A percentile compares a stretch with the other conserved stretches of the same genome.
phyloP scores from a whole-genome alignment of 306 rosid species.

The Malus sieversii region DNA sequence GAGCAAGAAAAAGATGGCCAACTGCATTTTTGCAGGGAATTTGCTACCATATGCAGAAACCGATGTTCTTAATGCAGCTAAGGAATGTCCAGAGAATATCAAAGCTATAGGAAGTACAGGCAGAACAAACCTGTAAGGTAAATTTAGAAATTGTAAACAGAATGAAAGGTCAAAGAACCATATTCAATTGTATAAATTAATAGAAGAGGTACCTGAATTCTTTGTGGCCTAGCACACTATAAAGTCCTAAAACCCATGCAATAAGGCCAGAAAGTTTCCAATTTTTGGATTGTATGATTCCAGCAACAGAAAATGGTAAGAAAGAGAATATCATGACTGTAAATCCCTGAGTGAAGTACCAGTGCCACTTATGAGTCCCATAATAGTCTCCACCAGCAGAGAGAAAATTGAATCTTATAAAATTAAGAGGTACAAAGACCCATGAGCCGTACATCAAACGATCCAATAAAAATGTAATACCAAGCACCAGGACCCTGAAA shows the following conservation, averaged over 20 bases:
- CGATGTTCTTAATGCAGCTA: conserved; percentile 45
- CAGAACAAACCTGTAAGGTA: conserved; percentile 67
- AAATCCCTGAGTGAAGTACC: conserved; percentile 97
- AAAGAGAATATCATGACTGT: conserved; percentile 68
- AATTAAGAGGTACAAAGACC: conserved; percentile 83
- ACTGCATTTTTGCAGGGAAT: conserved; percentile 36
- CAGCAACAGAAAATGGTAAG: conserved; percentile 75
- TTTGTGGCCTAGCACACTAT: conserved; percentile 85
- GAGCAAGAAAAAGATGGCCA: conserved; percentile 62
- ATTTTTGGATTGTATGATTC: conserved; percentile 60
- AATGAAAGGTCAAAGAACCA: conserved; percentile 12
- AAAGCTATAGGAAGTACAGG: conserved; percentile 91
- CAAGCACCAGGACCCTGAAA: conserved; percentile 71
- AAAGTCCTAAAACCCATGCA: conserved; percentile 74
- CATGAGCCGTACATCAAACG: conserved; percentile 72
- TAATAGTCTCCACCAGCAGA: conserved; percentile 93
- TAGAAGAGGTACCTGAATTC: conserved; percentile 70
- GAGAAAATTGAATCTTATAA: conserved; percentile 86
- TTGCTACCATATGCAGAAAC: conserved; percentile 21
- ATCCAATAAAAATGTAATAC: conserved; percentile 60
- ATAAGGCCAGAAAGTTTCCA: conserved; percentile 82
- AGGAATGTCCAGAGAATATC: conserved; percentile 76
- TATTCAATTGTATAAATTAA: conserved; percentile 4
- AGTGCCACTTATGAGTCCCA: conserved; percentile 98
- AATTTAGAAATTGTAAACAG: conserved; percentile 1